Evolutionary conservation across 176 grass and related monocot genomes (phyloP), one percentile per base, ranked within the genome.

Genomic region (Oryza brachyantha): DNA sequence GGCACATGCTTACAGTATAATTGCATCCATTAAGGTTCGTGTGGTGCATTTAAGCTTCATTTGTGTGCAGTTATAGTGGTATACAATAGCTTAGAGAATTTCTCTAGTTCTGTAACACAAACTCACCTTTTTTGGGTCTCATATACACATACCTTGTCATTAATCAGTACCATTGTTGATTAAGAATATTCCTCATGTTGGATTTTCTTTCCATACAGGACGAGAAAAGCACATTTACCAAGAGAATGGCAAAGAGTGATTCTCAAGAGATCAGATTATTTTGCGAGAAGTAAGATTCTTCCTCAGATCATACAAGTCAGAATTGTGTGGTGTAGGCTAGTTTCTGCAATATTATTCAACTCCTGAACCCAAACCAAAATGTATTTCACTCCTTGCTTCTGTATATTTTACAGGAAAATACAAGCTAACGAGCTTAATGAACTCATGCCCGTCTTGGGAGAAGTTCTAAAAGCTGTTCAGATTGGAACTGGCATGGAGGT

Each of bases 221-320:
- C 64, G 89, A 91, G 28, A 75, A 71, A 35, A 85, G 67, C 58
- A 97, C 95, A 58, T 55, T 84, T 13, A 42, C 11, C 0, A 86
- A 83, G 75, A 88, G 87, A 81, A 93, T 79, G 75, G 89, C 92
- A 84, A 97, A 75, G 61, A 84, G 43, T 90, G 91, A 97, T 88
- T 85, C 91, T 86, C 73, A 81, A 61, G 95, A 97, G 84, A 85
- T 97, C 60, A 90, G 65, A 73, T 94, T 29, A 61, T 97, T 94
- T 85, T 90, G 48, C 57, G 70, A 94, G 43, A 88, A 81, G 94
- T 94, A 90, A 81, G 72, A 70, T 83, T 69, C 22, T 82, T 61
- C 62, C 37, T 81, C 39, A 67, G 54, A 66, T 57, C 52, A 57
- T 85, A 14, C 40, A 54, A 16, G 25, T 24, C 29, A 37, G 39